These are phyloP conservation scores for Diaporthe sp. DNA, from an alignment of 2,329 filamentous ascomycete genomes.

Conservation along the genomic window DNA sequence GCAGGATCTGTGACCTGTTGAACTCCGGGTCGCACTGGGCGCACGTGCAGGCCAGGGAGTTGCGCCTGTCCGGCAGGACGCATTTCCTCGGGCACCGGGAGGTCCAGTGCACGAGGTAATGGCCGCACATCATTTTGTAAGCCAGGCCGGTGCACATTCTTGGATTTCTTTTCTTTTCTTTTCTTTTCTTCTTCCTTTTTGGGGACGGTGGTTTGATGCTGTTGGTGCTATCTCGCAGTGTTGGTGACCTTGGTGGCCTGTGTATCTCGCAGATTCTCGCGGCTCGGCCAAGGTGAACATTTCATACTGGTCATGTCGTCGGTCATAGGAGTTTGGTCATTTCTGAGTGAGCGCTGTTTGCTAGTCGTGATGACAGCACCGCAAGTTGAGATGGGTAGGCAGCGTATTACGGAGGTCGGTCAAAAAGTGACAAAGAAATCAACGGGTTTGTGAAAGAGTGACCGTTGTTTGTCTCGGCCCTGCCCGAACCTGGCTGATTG, in stretches of 20 bases:
- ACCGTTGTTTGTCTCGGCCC: conserved; percentile 25
- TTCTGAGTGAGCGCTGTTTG: neutral
- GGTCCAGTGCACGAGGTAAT: conserved; percentile 35
- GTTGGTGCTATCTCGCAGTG: neutral
- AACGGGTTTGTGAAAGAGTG: conserved; percentile 1
- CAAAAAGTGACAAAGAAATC: conserved; percentile 6
- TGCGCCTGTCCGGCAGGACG: conserved; percentile 26
- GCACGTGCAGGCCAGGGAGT: conserved; percentile 35
- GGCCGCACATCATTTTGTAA: conserved; percentile 35
- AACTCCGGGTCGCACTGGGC: conserved; percentile 34
- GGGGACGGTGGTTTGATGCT: neutral
- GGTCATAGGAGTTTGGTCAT: neutral
- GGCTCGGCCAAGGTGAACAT: neutral
- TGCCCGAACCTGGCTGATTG: conserved; percentile 20
- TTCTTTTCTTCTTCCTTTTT: neutral
- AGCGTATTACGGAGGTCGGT: neutral
- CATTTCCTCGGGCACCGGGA: conserved; percentile 33
- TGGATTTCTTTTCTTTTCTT: neutral
- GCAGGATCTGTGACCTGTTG: conserved; percentile 28
- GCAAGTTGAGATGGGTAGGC: neutral
- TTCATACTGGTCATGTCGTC: conserved; percentile 25
- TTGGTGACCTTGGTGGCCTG: neutral
- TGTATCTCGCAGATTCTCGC: conserved; percentile 4
- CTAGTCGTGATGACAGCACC: neutral
- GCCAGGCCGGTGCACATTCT: conserved; percentile 36